A percentile compares a stretch with the other conserved stretches of the same genome.
Conservation (phyloP, 306 rosid species). For the Mimosa bimucronata region DNA sequence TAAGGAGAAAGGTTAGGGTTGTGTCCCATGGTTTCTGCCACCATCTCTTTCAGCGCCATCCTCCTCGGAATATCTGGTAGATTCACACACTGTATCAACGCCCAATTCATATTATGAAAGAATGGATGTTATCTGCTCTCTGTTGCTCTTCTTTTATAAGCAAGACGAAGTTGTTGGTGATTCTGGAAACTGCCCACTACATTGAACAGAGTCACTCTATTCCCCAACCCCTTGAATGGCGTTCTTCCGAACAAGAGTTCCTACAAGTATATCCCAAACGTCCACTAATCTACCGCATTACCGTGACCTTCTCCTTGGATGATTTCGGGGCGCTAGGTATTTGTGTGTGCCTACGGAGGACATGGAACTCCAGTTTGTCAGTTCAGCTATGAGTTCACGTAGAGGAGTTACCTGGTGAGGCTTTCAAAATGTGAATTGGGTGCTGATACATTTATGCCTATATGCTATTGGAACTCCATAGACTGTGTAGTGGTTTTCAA, state of each 20-base stretch:
- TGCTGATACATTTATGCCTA: too few relatives aligned
- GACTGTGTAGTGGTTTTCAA: too few relatives aligned
- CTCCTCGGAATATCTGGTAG: slow-evolving; percentile 86
- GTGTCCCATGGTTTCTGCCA: too few relatives aligned
- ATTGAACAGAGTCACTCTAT: slow-evolving; percentile 86
- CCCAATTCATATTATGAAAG: slow-evolving; percentile 96
- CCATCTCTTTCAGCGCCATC: slow-evolving; percentile 36
- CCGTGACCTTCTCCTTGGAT: slow-evolving; percentile 98
- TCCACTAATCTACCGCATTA: slow-evolving; percentile 99
- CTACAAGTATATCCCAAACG: slow-evolving; percentile 89
- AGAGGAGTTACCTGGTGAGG: slow-evolving; percentile 77
- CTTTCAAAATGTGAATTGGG: too few relatives aligned
- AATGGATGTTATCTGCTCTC: slow-evolving; percentile 93
- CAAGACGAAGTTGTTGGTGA: slow-evolving; percentile 95
- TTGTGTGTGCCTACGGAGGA: slow-evolving; percentile 97
- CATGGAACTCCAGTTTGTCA: slow-evolving; percentile 91
- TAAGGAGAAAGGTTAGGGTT: too few relatives aligned
- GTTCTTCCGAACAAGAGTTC: slow-evolving; percentile 94
- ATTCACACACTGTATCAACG: slow-evolving; percentile 82
- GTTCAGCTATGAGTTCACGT: slow-evolving; percentile 89
- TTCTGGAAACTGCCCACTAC: slow-evolving; percentile 97
- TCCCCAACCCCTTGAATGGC: slow-evolving; percentile 89
- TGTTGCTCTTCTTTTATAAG: slow-evolving; percentile 90
- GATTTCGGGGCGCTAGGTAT: slow-evolving; percentile 95
- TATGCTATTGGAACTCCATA: too few relatives aligned